Base-by-base conservation (phyloP, 306 rosid genomes). In the Glycine soja region DNA sequence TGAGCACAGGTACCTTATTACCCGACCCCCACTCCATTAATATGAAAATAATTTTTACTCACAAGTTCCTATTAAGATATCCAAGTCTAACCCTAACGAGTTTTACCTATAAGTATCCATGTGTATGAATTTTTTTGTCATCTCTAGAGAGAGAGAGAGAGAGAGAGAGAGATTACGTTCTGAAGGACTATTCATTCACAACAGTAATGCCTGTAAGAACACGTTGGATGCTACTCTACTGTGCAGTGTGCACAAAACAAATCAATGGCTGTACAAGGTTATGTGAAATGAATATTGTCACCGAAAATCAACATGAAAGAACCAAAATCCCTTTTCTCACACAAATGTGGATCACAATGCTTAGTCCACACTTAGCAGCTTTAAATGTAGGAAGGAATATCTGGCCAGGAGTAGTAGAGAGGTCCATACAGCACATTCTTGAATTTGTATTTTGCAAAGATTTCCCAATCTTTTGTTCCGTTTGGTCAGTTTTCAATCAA, bases 271-370 rank as follows among this genome's bases (percentile, higher is more conserved):
- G 14, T 72, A 15, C 79, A 77, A 82, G 47, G 74, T 72, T 53
- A 71, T 71, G 45, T 54, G 65, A 32, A 78, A 69, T 16, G 7
- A 51, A 74, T 83, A 52, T 70, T 59, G 40, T 50, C 34, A 32
- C 16, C 30, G 40, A 88, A 80, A 78, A 85, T 69, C 77, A 6
- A 63, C 53, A 82, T 40, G 61, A 78, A 77, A 71, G 80, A 83
- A 75, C 50, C 77, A 77, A 74, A 86, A 85, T 19, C 56, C 42
- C 51, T 32, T 68, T 48, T 74, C 72, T 52, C 79, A 30, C 3
- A 63, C 36, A 80, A 68, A 71, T 16, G 68, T 19, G 48, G 46
- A 76, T 74, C 67, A 24, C 38, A 80, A 62, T 52, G 7, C 34
- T 54, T 74, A 43, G 68, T 45, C 80, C 50, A 78, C n/a, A 57